phyloP scores from a whole-genome alignment of 2,329 filamentous ascomycete genomes.

The Cordyceps militaris region DNA sequence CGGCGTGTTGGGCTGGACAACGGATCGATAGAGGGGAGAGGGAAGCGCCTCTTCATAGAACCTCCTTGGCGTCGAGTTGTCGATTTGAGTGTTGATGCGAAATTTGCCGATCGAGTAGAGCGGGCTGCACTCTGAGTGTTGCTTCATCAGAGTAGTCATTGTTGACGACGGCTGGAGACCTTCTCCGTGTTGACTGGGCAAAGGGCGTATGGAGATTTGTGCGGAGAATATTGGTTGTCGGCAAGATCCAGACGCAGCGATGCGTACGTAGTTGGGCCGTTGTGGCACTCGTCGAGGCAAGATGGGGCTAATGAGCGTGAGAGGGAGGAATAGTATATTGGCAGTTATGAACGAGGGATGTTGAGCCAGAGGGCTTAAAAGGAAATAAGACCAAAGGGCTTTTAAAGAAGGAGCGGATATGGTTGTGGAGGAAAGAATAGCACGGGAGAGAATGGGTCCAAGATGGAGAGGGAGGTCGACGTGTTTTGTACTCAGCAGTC shows the following conservation, averaged over 20 bases:
- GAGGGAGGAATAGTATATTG: constrained; percentile 8
- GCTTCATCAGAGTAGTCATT: constrained; percentile 12
- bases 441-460: constrained; percentile 4
- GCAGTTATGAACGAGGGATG: constrained; percentile 12
- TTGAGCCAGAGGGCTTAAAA: constrained; percentile 2
- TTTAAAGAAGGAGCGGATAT: constrained; percentile 9
- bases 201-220: background rate
- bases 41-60: constrained; percentile 19
- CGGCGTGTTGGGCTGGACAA: constrained; percentile 23
- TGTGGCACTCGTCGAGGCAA: constrained; percentile 2
- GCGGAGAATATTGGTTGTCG: constrained; percentile 6
- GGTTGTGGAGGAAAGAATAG: constrained; percentile 5
- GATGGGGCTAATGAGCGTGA: constrained; percentile 10
- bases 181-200: constrained; percentile 3
- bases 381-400: background rate
- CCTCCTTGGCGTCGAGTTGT: constrained; percentile 16
- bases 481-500: constrained; percentile 11
- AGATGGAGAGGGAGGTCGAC: constrained; percentile 19
- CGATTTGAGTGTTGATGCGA: constrained; percentile 18
- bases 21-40: constrained; percentile 15
- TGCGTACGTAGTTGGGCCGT: background rate
- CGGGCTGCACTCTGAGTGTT: constrained; percentile 14
- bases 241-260: background rate
- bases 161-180: background rate
- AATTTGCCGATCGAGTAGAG: constrained; percentile 16